Base-by-base conservation (phyloP, 148 eudicot species). In the Talinum fruticosum region DNA sequence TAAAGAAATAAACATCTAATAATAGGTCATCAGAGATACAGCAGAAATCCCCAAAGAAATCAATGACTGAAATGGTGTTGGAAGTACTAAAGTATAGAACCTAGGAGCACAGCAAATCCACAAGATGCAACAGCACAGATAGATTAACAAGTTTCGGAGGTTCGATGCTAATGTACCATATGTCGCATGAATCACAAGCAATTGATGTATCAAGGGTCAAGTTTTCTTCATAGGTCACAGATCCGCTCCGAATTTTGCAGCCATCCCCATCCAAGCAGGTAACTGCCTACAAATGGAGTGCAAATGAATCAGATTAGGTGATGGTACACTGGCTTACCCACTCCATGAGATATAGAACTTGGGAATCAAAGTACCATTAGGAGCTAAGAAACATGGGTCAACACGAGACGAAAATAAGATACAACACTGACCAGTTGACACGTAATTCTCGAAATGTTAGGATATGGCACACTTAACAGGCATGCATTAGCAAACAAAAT, bases 151-250 rank as follows among this genome's bases (percentile, higher is more conserved):
- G 76, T 12, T 44, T 69, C 38, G 67, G 18, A 47, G 36, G 64
- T 49, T n/a, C 64, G 10, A 75, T 45, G 76, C 72, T 36, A 75
- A 24, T 77, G 66, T 92, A 95, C 99, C 99, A 95, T 77, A 78
- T 84, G 87, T 95, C 97, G 86, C 99, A 95, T 76, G 89, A 86
- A 89, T 95, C 99, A 85, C 99, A 95, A 70, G 99, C 99, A 81
- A 95, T 91, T 54, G 99, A 95, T 76, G 94, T 93, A 82, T 95
- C 97, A 69, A 89, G 86, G 76, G 87, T 80, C 73, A 84, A 78
- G 81, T 85, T 86, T 83, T 90, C 97, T 73, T 89, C 96, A 78
- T 80, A 78, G 74, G 86, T 80, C 69, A 86, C 79, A 76, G 85
- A 91, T 66, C 86, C 88, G 76, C 82, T 89, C 57, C 93, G 90